phyloP scores from a whole-genome alignment of 2,329 filamentous ascomycete species.

The Venturia asperata region DNA sequence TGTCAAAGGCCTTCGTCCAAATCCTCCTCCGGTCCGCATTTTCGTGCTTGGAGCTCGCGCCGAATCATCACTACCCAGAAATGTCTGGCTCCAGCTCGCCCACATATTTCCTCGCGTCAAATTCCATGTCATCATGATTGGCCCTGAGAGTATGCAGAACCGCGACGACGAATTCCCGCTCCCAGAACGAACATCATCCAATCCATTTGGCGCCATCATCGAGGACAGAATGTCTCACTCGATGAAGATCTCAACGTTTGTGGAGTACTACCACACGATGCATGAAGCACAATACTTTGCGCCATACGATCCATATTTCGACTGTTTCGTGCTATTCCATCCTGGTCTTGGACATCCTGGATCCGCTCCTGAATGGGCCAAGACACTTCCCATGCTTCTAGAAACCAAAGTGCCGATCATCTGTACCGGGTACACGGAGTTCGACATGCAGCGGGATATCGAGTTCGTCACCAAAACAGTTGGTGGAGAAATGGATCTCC shows the following conservation, averaged over 20 bases:
- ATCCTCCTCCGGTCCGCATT: constrained; percentile 80
- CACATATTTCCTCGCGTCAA: constrained; percentile 89
- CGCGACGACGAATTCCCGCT: constrained; percentile 89
- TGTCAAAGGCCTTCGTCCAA: constrained; percentile 72
- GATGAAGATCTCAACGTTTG: constrained; percentile 95
- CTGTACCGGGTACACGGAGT: constrained; percentile 91
- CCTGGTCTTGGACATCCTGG: constrained; percentile 92
- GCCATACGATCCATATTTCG: constrained; percentile 96
- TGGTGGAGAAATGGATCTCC: constrained; percentile 81
- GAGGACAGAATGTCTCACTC: constrained; percentile 83
- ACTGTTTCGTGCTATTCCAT: constrained; percentile 95
- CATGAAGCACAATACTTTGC: constrained; percentile 86
- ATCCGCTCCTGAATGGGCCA: constrained; percentile 86
- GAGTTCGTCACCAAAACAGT: constrained; percentile 83
- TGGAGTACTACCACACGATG: constrained; percentile 96
- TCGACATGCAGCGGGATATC: constrained; percentile 88
- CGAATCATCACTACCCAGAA: constrained; percentile 90
- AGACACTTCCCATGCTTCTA: constrained; percentile 79
- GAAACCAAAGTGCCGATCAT: constrained; percentile 95
- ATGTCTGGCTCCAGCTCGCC: constrained; percentile 90
- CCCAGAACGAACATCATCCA: constrained; percentile 72
- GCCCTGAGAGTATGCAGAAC: constrained; percentile 91
- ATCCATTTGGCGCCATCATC: constrained; percentile 89
- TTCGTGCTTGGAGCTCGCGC: constrained; percentile 93
- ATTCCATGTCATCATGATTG: constrained; percentile 89